These are phyloP conservation scores for Lojkania enalia DNA, from an alignment of 2,329 filamentous ascomycete species.

Conservation along the genomic window DNA sequence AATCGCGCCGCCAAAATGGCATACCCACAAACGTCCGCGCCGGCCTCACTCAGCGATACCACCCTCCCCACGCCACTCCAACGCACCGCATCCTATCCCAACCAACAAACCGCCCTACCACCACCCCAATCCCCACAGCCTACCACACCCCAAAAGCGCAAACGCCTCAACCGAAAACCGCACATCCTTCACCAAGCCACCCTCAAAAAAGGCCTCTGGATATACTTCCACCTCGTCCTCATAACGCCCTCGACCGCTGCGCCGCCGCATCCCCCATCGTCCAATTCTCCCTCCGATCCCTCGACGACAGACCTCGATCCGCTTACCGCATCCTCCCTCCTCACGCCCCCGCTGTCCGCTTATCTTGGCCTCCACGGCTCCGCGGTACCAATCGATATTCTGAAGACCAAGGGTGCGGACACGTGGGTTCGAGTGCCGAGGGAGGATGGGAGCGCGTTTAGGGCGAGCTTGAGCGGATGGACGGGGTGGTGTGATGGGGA, in stretches of 20 bases:
- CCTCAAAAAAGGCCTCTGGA: constrained; percentile 43
- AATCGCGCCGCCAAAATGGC: no score
- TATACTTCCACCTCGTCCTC: constrained; percentile 50
- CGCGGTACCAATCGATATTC: constrained; percentile 70
- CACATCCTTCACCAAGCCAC: constrained; percentile 42
- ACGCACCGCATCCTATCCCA: background rate
- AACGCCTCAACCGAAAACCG: constrained; percentile 20
- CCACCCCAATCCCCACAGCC: constrained; percentile 5
- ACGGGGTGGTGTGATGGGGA: constrained; percentile 27
- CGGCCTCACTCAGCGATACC: no score
- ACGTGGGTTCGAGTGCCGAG: constrained; percentile 32
- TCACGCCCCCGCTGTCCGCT: constrained; percentile 64
- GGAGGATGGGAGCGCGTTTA: constrained; percentile 28
- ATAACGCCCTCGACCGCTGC: constrained; percentile 17
- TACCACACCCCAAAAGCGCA: constrained; percentile 15
- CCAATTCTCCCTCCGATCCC: constrained; percentile 4
- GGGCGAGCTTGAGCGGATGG: constrained; percentile 31
- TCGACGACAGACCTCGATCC: constrained; percentile 54
- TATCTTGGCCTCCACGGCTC: constrained; percentile 72
- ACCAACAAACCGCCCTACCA: constrained; percentile 3
- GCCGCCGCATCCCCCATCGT: background rate
- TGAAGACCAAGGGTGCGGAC: constrained; percentile 50
- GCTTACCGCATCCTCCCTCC: constrained; percentile 65
- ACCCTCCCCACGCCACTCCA: no score
- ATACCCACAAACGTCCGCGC: no score